Percentiles rank a stretch among this genome's conserved stretches.
phyloP scores from a whole-genome alignment of 371 early-diverging fungal species.

The Capillidium heterosporum region DNA sequence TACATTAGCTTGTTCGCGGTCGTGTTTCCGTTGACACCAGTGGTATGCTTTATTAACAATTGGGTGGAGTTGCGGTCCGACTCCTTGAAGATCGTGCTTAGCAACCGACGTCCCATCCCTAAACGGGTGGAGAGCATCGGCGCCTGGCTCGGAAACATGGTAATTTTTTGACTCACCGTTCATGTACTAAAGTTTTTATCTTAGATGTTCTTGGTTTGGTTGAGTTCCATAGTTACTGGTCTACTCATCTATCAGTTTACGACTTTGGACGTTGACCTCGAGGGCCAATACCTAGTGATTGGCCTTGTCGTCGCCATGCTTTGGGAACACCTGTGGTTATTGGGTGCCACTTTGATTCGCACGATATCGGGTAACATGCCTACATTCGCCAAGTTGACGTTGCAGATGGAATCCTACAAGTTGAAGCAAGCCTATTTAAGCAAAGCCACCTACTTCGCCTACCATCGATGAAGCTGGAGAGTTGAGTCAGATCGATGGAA shows the following conservation, averaged over 20 bases:
- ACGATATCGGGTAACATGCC: background rate
- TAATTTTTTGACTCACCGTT: slow-evolving; percentile 11
- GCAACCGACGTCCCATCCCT: slow-evolving; percentile 61
- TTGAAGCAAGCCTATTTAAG: no score
- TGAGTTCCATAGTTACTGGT: slow-evolving; percentile 8
- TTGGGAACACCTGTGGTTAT: background rate
- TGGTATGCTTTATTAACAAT: slow-evolving; percentile 66
- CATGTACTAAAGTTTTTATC: background rate
- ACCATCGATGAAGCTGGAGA: no score
- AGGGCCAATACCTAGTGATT: background rate
- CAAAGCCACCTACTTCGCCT: no score
- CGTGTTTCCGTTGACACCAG: slow-evolving; percentile 64
- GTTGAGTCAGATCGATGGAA: no score
- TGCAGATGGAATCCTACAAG: background rate
- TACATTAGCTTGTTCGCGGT: slow-evolving; percentile 72
- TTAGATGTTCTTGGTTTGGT: background rate
- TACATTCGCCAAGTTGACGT: background rate
- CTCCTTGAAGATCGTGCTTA: slow-evolving; percentile 66
- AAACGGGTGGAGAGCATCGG: slow-evolving; percentile 61
- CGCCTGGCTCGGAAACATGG: slow-evolving; percentile 63
- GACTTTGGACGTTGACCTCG: background rate
- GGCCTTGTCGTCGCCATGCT: background rate
- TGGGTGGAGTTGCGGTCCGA: slow-evolving; percentile 77
- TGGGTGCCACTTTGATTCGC: background rate
- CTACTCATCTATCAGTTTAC: slow-evolving; percentile 9